Evolutionary conservation across 164 flowering plant genomes (phyloP), one percentile per base, ranked within the genome.

Genomic region (Vitis rupestris): DNA sequence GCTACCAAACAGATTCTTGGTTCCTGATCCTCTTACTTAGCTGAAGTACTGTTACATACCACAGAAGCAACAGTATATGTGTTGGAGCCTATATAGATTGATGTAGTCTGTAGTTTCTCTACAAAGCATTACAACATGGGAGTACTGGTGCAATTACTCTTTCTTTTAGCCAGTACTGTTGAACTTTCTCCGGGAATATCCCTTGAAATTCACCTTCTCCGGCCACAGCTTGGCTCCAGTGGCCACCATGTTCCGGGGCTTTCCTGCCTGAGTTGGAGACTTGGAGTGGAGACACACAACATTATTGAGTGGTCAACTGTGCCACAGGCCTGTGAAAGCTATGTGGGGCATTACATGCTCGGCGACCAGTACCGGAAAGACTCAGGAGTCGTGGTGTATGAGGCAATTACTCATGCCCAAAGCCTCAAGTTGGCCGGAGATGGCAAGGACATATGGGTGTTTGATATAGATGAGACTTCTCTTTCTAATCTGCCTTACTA

Each of bases 381-480:
- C 61, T 72, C 64, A 0, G n/a, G 30, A 14, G 67, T 16, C 4
- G 75, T 70, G 4, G 63, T 60, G 16, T 14, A 60, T 10, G 72
- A 50, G 9, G 79, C 83, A 3, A 11, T 61, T 1, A 8, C 2
- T 9, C 78, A 74, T 48, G 82, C 79, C 0, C 37, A 58, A 47
- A 62, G 66, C 61, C 70, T 76, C 50, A 69, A 57, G 1, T 65
- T 76, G 47, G 15, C 66, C 11, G 73, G 64, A 6, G 80, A 80
- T 54, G 82, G 82, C 19, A 76, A 72, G 70, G 66, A 80, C 13
- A 23, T 74, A 3, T 83, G 86, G 83, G 65, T 83, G 14, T 80
- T 83, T 31, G 83, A 80, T 63, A 61, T 83, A 2, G 86, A 82
- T 63, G 86, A 82, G 64, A 80, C 86, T 7, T 6, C 74, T 1